Conservation (phyloP, 1,139 yeast genomes). For the Suhomyces maxii region DNA sequence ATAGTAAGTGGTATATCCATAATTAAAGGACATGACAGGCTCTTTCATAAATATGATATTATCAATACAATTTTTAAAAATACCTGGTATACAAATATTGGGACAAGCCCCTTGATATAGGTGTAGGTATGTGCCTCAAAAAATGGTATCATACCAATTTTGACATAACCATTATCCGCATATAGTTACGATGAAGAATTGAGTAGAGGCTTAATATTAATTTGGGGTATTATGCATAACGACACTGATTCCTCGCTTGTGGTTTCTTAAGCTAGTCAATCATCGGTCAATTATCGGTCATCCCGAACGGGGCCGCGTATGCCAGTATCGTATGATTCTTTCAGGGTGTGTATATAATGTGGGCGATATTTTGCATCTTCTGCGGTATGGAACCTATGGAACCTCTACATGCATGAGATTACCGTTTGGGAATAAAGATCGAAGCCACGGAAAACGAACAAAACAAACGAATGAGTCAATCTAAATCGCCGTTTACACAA, state of each 20-base stretch:
- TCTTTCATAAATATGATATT: too few species aligned
- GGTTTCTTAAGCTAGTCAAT: neutral
- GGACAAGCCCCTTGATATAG: neutral
- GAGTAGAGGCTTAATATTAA: neutral
- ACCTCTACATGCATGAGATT: neutral
- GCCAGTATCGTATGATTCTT: conserved; percentile 9
- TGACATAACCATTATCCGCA: neutral
- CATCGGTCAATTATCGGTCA: neutral
- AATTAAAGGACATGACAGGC: neutral
- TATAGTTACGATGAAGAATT: neutral
- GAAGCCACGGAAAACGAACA: conserved; percentile 1
- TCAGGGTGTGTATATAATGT: conserved; percentile 2
- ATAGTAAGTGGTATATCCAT: neutral
- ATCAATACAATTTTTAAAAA: too few species aligned
- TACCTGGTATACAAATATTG: neutral
- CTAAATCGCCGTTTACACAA: neutral
- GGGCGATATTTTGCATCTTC: conserved; percentile 6
- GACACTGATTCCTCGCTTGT: neutral
- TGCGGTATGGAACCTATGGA: neutral
- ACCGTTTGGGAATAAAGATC: neutral
- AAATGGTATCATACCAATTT: neutral
- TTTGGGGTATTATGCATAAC: neutral
- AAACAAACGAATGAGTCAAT: neutral
- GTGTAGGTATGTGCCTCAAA: neutral
- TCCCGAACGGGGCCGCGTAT: neutral